Evolutionary conservation across 257 asterid species (phyloP).

Genomic region (Perilla frutescens): DNA sequence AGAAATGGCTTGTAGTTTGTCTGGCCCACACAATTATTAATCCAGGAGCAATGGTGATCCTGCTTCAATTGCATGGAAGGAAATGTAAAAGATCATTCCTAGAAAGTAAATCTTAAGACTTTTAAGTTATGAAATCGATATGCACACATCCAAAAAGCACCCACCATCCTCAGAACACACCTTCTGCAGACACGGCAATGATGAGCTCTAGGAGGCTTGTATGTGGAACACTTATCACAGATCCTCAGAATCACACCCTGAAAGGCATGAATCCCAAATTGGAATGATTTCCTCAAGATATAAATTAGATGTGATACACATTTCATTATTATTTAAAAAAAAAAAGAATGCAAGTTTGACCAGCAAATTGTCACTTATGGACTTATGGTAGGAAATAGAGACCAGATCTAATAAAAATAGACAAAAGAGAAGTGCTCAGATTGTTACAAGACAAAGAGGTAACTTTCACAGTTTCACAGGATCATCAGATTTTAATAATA

Average conservation of each 20-base stretch:
- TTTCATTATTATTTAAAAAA: background rate
- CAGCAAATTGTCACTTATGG: background rate
- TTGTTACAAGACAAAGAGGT: background rate
- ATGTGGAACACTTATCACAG: conserved; percentile 80
- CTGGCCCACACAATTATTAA: conserved; percentile 93
- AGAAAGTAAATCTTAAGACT: background rate
- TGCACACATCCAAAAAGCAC: conserved; percentile 37
- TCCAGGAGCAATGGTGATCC: conserved; percentile 98
- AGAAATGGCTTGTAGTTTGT: conserved; percentile 81
- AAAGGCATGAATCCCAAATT: conserved; percentile 36
- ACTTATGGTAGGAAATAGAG: background rate
- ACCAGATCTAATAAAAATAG: background rate
- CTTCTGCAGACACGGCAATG: conserved; percentile 95
- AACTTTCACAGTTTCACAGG: background rate
- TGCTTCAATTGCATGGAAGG: conserved; percentile 33
- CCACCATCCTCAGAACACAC: conserved; percentile 96
- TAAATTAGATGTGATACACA: background rate
- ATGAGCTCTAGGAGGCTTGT: conserved; percentile 92
- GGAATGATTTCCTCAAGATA: conserved; percentile 12
- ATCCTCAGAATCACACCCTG: conserved; percentile 45
- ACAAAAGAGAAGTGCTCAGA: background rate
- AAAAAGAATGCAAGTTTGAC: background rate
- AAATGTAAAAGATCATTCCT: background rate
- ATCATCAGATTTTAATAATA: background rate
- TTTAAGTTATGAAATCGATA: conserved; percentile 17